Evolutionary conservation across 495 filamentous ascomycete genomes (phyloP).

Genomic region (Penicillium verhagenii): DNA sequence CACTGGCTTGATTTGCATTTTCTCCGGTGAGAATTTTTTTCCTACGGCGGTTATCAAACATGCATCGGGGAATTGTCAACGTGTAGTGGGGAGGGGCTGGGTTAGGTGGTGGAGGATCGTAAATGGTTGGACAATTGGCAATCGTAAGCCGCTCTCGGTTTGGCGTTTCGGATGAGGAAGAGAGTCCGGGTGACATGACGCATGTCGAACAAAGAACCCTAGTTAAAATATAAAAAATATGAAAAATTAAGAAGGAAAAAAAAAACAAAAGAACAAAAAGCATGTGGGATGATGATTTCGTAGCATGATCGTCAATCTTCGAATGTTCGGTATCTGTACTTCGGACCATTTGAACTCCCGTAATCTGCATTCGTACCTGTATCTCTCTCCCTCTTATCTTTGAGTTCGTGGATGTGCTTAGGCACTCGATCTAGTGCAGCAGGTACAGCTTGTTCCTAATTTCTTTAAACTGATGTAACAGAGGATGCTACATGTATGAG

Average conservation of each 20-base stretch:
- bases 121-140: neutral
- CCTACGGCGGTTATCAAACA: neutral
- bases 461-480: neutral
- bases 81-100: no score
- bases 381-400: neutral
- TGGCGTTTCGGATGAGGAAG: neutral
- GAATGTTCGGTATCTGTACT: no score
- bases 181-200: neutral
- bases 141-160: neutral
- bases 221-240: no score
- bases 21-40: neutral
- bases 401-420: neutral
- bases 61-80: neutral
- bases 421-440: conserved; percentile 1
- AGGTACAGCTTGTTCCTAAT: neutral
- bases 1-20: neutral
- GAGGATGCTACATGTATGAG: no score
- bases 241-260: no score
- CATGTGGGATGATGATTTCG: no score
- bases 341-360: neutral
- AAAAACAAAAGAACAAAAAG: no score
- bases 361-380: neutral
- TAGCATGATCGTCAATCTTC: no score
- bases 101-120: neutral
- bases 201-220: neutral